phyloP scores from a whole-genome alignment of 2,329 filamentous ascomycete species.

The Trichoderma sp. region DNA sequence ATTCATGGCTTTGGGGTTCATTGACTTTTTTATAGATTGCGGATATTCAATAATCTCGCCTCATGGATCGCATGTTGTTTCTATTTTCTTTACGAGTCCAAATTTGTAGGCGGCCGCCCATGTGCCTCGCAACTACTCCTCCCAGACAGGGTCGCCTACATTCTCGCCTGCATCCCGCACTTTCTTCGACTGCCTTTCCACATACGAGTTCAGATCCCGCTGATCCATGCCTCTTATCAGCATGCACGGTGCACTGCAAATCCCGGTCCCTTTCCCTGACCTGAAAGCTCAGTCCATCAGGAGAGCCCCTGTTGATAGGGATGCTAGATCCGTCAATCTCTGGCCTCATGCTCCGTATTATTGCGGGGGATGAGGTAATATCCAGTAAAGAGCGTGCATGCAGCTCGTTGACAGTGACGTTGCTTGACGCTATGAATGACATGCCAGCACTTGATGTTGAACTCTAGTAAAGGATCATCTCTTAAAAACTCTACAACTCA shows the following conservation, averaged over 20 bases:
- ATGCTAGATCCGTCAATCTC: slow-evolving; percentile 15
- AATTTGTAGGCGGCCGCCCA: background rate
- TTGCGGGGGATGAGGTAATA: background rate
- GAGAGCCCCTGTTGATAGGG: background rate
- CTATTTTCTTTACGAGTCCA: background rate
- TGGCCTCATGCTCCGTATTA: background rate
- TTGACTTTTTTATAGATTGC: background rate
- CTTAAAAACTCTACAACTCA: no score
- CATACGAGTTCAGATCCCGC: slow-evolving; percentile 1
- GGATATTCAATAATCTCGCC: background rate
- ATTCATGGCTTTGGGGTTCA: background rate
- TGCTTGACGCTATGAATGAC: background rate
- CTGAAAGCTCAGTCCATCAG: slow-evolving; percentile 25
- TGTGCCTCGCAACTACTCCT: background rate
- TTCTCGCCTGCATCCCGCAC: background rate
- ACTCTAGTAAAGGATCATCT: background rate
- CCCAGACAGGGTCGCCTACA: background rate
- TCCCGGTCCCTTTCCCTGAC: background rate
- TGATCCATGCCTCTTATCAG: slow-evolving; percentile 21
- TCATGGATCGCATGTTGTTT: background rate
- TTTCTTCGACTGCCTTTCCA: background rate
- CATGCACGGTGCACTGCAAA: slow-evolving; percentile 21
- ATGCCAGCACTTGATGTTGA: background rate
- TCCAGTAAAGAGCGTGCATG: background rate
- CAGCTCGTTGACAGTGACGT: background rate